Evolutionary conservation across 2,329 filamentous ascomycete genomes (phyloP), one percentile per base, ranked within the genome.

Genomic region (Anthostomella pinea): DNA sequence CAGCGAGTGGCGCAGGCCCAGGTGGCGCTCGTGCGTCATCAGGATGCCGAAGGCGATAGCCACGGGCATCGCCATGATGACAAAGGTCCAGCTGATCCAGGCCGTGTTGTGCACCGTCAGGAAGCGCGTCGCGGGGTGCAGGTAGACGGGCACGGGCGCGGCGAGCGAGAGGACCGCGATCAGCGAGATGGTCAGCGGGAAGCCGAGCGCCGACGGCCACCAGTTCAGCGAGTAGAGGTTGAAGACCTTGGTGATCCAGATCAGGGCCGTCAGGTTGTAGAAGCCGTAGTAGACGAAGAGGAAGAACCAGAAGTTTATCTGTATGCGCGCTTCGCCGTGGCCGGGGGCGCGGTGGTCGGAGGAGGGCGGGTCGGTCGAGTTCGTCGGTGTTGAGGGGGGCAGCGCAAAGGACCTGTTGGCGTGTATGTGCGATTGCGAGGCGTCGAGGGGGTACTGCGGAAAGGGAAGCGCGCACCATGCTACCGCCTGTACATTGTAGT

Each of bases 251-350:
- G 81, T 85, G 54, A 85, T 83, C 79, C 80, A 85, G 43, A 82
- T 74, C 49, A 85, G 62, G 3, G 80, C 81, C 4, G 78, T 81
- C 16, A 83, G 53, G 54, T 81, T 83, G 60, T 85, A 85, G 48
- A 83, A 75, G 38, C 79, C 78, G 57, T 85, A 85, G 63, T 83
- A 85, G 38, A 83, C 74, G 31, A 83, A 73, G 23, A 85, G 66
- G 53, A 85, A 85, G 67, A 83, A 83, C 80, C 81, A 85, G 53
- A 84, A 84, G 63, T 81, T 82, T 48, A 84, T 73, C 44, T 76
- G 72, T 4, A 84, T 80, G 26, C 74, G 67, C 5, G 79, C 77
- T 48, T 73, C 68, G 39, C 81, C 81, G 65, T 84, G 79, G 17
- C 79, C 80, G 1, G 79, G 79, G 1, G 66, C 62, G 35, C 70